Evolutionary conservation across 768 basidiomycete species (phyloP).

Genomic region (Antrodiella citrinella): DNA sequence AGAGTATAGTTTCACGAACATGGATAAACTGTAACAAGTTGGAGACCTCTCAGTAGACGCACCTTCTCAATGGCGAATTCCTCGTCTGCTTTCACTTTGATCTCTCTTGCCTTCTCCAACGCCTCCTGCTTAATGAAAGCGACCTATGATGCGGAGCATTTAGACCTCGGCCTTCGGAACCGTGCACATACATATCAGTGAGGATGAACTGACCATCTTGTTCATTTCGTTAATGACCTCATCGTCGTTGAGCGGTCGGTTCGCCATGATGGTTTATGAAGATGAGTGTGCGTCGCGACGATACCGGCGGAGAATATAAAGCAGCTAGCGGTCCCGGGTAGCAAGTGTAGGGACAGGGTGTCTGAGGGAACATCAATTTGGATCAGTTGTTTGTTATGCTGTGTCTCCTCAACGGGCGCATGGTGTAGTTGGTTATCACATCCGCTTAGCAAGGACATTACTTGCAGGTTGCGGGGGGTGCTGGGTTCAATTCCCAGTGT

Average conservation of each 20-base stretch:
- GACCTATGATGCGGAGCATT: constrained; percentile 42
- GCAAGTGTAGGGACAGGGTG: no score
- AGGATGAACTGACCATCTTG: constrained; percentile 73
- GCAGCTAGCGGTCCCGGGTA: not conserved
- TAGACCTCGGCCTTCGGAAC: constrained; percentile 2
- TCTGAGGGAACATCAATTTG: no score
- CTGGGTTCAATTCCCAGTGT: constrained; percentile 12
- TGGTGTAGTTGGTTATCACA: constrained; percentile 30
- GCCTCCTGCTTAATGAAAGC: constrained; percentile 99
- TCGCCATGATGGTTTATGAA: constrained; percentile 41
- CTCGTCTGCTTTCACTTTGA: constrained; percentile 95
- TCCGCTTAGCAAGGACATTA: constrained; percentile 20
- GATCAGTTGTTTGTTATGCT: no score
- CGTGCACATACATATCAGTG: constrained; percentile 2
- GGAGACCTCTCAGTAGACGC: not conserved
- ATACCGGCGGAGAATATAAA: no score
- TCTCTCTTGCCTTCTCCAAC: constrained; percentile 93
- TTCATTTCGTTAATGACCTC: constrained; percentile 97
- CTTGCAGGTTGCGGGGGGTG: constrained; percentile 7
- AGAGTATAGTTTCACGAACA: no score
- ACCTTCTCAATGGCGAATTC: constrained; percentile 99
- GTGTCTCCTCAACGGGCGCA: constrained; percentile 21
- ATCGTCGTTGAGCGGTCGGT: constrained; percentile 82
- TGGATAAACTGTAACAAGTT: not conserved
- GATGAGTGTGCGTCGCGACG: not conserved